These are phyloP conservation scores for Fusarium sp. DNA, from an alignment of 2,329 filamentous ascomycete species.

Conservation along the genomic window DNA sequence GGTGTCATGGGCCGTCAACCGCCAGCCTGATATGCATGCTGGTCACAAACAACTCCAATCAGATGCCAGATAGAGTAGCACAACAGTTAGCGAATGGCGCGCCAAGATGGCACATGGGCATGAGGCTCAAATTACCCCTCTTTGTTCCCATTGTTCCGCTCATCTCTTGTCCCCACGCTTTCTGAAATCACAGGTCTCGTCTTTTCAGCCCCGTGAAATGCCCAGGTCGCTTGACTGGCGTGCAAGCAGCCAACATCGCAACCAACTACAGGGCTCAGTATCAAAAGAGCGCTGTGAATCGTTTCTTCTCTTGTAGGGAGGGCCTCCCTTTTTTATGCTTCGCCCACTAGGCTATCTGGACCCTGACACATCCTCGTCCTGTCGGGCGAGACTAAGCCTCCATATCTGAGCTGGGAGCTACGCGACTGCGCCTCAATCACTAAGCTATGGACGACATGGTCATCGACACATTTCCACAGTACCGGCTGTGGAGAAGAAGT, in stretches of 20 bases:
- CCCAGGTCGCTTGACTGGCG: neutral
- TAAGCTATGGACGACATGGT: neutral
- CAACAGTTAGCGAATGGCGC: neutral
- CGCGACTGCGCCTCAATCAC: neutral
- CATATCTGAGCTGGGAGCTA: neutral
- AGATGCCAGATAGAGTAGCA: neutral
- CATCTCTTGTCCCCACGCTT: neutral
- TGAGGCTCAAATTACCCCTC: conserved; percentile 17
- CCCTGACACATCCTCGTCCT: neutral
- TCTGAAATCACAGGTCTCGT: neutral
- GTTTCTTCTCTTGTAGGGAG: neutral
- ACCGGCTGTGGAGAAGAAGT: neutral
- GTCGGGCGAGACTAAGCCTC: neutral
- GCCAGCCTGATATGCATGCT: neutral
- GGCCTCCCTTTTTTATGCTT: neutral
- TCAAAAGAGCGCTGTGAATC: neutral
- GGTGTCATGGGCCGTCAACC: neutral
- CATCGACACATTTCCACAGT: conserved; percentile 4
- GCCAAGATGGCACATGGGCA: neutral
- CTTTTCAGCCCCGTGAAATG: neutral
- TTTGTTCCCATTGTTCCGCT: neutral
- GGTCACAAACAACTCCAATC: conserved; percentile 5
- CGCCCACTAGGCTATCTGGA: neutral
- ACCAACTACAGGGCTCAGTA: neutral
- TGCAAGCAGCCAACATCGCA: neutral